Evolutionary conservation across 129 eudicot species (phyloP), one percentile per base, ranked within the genome.

Genomic region (Saussurea involucrata): DNA sequence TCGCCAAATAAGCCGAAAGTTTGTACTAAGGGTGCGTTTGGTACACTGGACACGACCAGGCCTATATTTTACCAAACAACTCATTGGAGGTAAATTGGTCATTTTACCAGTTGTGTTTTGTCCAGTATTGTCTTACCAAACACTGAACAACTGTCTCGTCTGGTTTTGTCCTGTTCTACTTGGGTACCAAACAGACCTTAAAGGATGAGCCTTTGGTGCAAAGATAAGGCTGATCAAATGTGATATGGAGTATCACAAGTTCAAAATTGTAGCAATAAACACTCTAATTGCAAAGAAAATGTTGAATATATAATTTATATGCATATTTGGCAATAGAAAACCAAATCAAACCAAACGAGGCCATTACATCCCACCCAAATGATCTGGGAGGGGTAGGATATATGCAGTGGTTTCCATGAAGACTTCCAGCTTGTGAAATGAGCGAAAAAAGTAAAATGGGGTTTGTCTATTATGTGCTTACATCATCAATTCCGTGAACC

Each of bases 401-500:
- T 40, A 10, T 10, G 49, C 49, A 40, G 3, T 17, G 0, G 4
- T 40, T 40, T 40, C 17, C 17, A 11, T 8, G 46, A 40, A 40
- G 49, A 11, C 49, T 8, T 17, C 49, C 13, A 8, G 49, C 49
- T 10, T 15, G 60, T 17, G 58, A 5, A 15, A 49, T 13, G 58
- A 15, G 60, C 1, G 20, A 49, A 49, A 49, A 49, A 5, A 8
- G 33, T 6, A 13, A 3, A 33, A 8, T 0, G 3, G 21, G 11
- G 11, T 24, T 22, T 13, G 40, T 4, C 11, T 0, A 36, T 69
- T 17, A 72, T n/a, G 37, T 46, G 58, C 83, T 83, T 87, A 89
- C 97, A 82, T 92, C 97, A 85, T 92, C 95, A 68, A 87, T 55
- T 2, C 89, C 92, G 37, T 84, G 89, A 66, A 68, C 92, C 81